Base-by-base conservation (phyloP, 2,329 filamentous ascomycete species). In the Colletotrichum acutatum region DNA sequence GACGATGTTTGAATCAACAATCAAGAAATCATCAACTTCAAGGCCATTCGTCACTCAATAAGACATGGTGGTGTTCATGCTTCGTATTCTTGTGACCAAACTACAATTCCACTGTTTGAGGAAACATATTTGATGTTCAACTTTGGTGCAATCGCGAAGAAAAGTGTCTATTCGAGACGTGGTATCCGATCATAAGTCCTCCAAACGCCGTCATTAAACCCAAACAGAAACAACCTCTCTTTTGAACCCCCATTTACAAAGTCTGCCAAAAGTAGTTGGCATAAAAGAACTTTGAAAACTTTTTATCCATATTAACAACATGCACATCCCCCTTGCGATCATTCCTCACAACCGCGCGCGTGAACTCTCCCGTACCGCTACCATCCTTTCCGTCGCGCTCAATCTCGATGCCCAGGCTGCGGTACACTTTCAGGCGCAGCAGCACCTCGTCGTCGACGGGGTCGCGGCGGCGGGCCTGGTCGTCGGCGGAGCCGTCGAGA, bases 211-310 rank as follows among this genome's bases (percentile, higher is more conserved):
- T 70, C 49, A 59, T 57, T 7, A 58, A 3, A 12, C 57, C 57
- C 32, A 37, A n/a, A 42, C 22, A 24, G 19, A 2, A 60, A 0
- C 3, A 22, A 22, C 32, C 11, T n/a, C 8, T 16, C 42, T 28
- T 2, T 12, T 34, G 28, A 11, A 66, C 19, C 22, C 37, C 11
- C 7, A 22, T 30, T 82, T 86, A 97, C 81, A 98, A 87, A 34
- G 92, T 96, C 78, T 95, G 89, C 97, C 97, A 99, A 80, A 98
- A 97, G 82, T 97, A 97, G 78, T 98, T 97, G 26, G 95, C 94
- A 79, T 98, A 98, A 80, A 97, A 98, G 82, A 93, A 96, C 74
- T 92, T 89, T 71, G 94, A 96, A 82, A 98, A 95, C 84, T 97
- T 97, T 78, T 93, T 92, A 78, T 98, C 95, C 81, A 99, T 92